Evolutionary conservation across 768 basidiomycete genomes (phyloP), one percentile per base, ranked within the genome.

Genomic region (Roridomyces roridus): DNA sequence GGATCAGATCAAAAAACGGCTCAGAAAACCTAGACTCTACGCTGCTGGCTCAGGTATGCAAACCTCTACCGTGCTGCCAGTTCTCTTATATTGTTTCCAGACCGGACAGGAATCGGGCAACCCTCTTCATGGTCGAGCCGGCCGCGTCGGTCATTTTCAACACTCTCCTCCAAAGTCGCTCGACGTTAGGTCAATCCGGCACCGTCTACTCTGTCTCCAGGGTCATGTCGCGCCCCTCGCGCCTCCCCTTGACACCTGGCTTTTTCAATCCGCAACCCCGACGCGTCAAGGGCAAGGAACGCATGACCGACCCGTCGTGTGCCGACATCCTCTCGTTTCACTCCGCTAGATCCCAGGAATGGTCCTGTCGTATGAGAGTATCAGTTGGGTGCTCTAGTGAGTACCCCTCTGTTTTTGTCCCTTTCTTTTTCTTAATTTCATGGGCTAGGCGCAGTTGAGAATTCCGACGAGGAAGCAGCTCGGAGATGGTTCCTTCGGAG

Each of bases 241-340:
- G 41, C 20, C 23, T 44, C 28, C 51, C 51, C 11, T 39, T 84
- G 18, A 72, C 74, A 1, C 57, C 72, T 10, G 80, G 84, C 63
- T 85, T 86, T 68, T 86, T 85, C 63, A 81, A 77, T 3, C 86
- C 87, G 10, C 71, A 72, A 26, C 80, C 85, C 9, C 74, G 80
- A 53, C 75, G 73, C 50, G 71, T 67, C 47, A 87, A 84, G 65
- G 84, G 83, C 28, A 87, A 87, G 70, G 81, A 77, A 63, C 81
- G 73, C 64, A 78, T 73, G 20, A 57, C 65, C 43, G 67, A 71
- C 40, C 59, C 66, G 31, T 54, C 63, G 31, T 59, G 67, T 45
- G 42, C 67, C 45, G 69, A 71, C 28, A 72, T 70, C 46, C 68
- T 59, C 17, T 66, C 73, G 44, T 61, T 65, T 23, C 66, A 69